Percentiles rank a stretch among this genome's conserved stretches.
These are phyloP conservation scores for Fragaria nilgerrensis DNA, from an alignment of 306 rosid genomes.

Conservation along the genomic window DNA sequence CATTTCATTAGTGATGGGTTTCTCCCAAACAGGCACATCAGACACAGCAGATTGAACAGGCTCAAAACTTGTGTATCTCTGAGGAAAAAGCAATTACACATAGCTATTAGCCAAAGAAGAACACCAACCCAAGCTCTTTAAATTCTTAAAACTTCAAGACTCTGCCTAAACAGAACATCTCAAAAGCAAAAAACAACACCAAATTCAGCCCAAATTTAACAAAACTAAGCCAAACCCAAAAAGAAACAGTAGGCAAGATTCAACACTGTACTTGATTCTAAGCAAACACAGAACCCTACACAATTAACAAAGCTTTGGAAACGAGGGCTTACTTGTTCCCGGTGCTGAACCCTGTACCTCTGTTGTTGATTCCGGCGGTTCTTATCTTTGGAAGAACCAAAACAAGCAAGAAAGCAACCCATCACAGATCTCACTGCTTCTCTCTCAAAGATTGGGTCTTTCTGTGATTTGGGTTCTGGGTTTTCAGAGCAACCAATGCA, in stretches of 20 bases:
- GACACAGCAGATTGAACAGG: constrained; percentile 40
- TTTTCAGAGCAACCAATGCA: constrained; percentile 25
- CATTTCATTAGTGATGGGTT: constrained; percentile 7
- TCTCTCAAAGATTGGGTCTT: constrained; percentile 23
- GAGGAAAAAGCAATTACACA: constrained; percentile 26
- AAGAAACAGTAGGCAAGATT: background rate
- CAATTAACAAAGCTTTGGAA: background rate
- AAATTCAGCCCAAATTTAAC: background rate
- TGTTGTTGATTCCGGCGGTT: constrained; percentile 34
- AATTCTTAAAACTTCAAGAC: background rate
- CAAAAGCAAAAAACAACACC: background rate
- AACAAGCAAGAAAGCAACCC: constrained; percentile 83
- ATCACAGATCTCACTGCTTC: constrained; percentile 30
- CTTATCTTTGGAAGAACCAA: constrained; percentile 67
- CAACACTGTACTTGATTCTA: background rate
- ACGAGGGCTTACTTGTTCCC: constrained; percentile 30
- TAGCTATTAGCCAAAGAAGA: background rate
- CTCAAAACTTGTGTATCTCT: constrained; percentile 43
- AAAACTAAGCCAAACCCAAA: background rate
- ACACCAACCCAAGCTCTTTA: constrained; percentile 20
- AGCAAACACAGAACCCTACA: background rate
- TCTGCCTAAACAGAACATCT: background rate
- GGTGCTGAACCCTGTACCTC: constrained; percentile 42
- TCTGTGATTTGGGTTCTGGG: constrained; percentile 15
- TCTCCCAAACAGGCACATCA: constrained; percentile 30